Percentiles rank a stretch among this genome's conserved stretches.
These are phyloP conservation scores for Stephania yunnanensis DNA, from an alignment of 164 flowering plant species.

Conservation along the genomic window DNA sequence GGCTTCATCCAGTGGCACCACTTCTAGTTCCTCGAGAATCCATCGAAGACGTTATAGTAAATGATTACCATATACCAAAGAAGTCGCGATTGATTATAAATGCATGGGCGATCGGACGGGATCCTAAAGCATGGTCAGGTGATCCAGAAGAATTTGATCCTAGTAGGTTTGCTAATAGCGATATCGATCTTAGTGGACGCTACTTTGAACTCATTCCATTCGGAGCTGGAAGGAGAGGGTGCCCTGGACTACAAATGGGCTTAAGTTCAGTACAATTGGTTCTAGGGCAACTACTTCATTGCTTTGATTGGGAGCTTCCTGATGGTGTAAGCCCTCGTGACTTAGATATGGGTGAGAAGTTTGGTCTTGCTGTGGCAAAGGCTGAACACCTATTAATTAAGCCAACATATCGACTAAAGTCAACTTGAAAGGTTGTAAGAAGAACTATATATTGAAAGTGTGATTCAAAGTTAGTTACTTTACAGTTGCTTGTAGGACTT, in stretches of 20 bases:
- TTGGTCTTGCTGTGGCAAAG: slow-evolving; percentile 3
- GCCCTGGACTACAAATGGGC: not conserved
- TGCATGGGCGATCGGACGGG: slow-evolving; percentile 23
- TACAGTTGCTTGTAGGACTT: no score
- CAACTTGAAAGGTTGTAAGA: no score
- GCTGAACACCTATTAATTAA: slow-evolving; percentile 5
- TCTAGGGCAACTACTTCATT: not conserved
- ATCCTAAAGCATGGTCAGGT: slow-evolving; percentile 10
- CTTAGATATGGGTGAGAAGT: slow-evolving; percentile 17
- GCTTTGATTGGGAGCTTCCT: not conserved
- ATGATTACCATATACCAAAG: slow-evolving; percentile 18
- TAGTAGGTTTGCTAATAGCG: slow-evolving; percentile 2
- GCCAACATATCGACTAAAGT: not conserved
- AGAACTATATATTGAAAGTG: no score
- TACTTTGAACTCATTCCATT: not conserved
- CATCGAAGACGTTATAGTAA: slow-evolving; percentile 12
- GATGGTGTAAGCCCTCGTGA: not conserved
- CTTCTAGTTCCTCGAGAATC: slow-evolving; percentile 20
- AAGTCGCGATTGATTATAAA: slow-evolving; percentile 17
- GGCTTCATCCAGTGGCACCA: slow-evolving; percentile 1
- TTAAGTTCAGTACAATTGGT: not conserved
- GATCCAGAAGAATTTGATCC: slow-evolving; percentile 10
- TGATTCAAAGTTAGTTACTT: no score
- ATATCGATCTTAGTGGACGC: not conserved
- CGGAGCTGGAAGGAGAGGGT: not conserved